phyloP scores from a whole-genome alignment of 495 filamentous ascomycete species.

The Penicillium mononematosum region DNA sequence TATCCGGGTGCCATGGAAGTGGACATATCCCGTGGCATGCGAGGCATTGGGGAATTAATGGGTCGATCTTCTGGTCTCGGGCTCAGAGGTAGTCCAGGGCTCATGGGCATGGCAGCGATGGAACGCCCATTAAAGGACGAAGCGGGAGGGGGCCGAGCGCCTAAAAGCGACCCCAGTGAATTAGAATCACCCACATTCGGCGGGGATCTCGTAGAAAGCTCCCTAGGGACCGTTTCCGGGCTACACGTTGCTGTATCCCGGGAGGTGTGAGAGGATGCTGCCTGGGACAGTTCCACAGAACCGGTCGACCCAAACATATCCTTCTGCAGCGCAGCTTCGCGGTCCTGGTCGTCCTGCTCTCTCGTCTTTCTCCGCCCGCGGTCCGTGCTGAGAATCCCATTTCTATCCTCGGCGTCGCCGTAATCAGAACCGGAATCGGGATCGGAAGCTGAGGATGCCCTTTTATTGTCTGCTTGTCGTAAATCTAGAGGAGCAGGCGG shows the following conservation, averaged over 20 bases:
- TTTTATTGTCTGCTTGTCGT: slow-evolving; percentile 43
- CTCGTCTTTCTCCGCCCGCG: slow-evolving; percentile 83
- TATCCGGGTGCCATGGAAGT: slow-evolving; percentile 56
- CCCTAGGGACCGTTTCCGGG: slow-evolving; percentile 23
- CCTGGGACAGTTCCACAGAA: slow-evolving; percentile 58
- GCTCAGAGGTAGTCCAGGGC: slow-evolving; percentile 84
- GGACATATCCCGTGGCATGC: slow-evolving; percentile 55
- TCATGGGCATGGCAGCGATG: slow-evolving; percentile 61
- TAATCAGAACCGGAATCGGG: slow-evolving; percentile 81
- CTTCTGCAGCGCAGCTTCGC: slow-evolving; percentile 62
- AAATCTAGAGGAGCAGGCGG: slow-evolving; percentile 85
- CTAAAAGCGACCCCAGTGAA: slow-evolving; percentile 40
- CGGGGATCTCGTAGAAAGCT: slow-evolving; percentile 29
- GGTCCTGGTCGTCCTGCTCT: slow-evolving; percentile 80
- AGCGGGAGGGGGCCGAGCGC: slow-evolving; percentile 26
- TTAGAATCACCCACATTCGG: slow-evolving; percentile 30
- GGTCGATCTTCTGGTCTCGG: slow-evolving; percentile 79
- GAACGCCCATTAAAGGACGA: slow-evolving; percentile 29
- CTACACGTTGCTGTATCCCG: slow-evolving; percentile 18
- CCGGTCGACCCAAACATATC: slow-evolving; percentile 57
- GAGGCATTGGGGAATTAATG: slow-evolving; percentile 68
- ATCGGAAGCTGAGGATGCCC: slow-evolving; percentile 51
- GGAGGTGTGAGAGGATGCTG: slow-evolving; percentile 11
- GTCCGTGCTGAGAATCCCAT: slow-evolving; percentile 58
- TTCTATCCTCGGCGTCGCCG: slow-evolving; percentile 68